These are phyloP conservation scores for Hyphopichia fennica DNA, from an alignment of 1,139 yeast species.

Conservation along the genomic window DNA sequence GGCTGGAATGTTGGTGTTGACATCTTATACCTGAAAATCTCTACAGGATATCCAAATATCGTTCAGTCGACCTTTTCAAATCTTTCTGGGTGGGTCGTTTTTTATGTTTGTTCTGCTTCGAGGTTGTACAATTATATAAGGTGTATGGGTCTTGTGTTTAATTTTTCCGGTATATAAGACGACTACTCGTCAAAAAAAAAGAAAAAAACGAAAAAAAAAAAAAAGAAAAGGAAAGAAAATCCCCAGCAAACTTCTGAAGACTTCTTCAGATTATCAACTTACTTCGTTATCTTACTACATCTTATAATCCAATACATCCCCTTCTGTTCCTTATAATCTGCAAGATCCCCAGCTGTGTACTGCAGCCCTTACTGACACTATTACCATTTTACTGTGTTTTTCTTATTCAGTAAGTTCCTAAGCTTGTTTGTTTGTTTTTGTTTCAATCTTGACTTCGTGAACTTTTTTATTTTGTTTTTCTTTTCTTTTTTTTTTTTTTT, in stretches of 20 bases:
- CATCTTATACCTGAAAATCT: not conserved
- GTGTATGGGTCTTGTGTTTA: not conserved
- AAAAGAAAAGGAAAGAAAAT: not conserved
- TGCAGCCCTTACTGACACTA: too few species aligned
- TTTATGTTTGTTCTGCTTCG: not conserved
- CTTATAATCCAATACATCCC: too few species aligned
- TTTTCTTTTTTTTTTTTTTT: not conserved
- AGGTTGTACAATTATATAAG: not conserved
- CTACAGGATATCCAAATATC: too few species aligned
- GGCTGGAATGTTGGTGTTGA: constrained; percentile 16
- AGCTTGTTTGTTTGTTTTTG: not conserved
- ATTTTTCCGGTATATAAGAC: not conserved
- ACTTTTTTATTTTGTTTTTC: not conserved
- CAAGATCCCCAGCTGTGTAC: too few species aligned
- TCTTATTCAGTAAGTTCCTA: not conserved
- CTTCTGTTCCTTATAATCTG: too few species aligned
- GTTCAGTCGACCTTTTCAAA: too few species aligned
- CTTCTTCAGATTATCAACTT: too few species aligned
- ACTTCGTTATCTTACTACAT: not conserved
- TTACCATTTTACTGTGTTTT: not conserved
- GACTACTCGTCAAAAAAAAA: constrained; percentile 1
- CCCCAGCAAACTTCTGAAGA: not conserved
- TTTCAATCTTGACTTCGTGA: not conserved
- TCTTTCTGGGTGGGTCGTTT: too few species aligned
- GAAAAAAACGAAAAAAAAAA: not conserved